These are phyloP conservation scores for Talaromyces pinophilus DNA, from an alignment of 2,329 filamentous ascomycete genomes.

Conservation along the genomic window DNA sequence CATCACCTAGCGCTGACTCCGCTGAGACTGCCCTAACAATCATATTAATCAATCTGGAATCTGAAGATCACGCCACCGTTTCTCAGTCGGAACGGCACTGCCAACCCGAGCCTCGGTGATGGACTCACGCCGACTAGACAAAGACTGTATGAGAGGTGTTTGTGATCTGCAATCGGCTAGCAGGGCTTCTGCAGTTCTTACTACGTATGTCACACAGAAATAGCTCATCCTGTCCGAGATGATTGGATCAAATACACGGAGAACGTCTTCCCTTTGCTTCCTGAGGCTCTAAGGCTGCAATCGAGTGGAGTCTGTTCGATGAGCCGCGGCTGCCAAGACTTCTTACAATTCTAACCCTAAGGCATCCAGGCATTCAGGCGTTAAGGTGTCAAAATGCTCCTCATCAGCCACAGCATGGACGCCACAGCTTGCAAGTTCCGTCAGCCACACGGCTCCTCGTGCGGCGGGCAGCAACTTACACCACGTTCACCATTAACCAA, in stretches of 20 bases:
- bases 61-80: slow-evolving; percentile 7
- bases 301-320: not conserved
- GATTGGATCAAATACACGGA: no score
- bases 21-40: not conserved
- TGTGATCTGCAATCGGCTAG: not conserved
- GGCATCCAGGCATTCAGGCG: not conserved
- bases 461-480: slow-evolving; percentile 21
- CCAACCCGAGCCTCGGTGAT: not conserved
- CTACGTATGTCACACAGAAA: not conserved
- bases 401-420: slow-evolving; percentile 5
- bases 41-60: not conserved
- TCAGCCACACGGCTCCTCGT: slow-evolving; percentile 12
- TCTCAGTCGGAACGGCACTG: not conserved
- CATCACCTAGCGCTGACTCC: not conserved
- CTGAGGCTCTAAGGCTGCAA: slow-evolving; percentile 15
- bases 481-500: slow-evolving; percentile 24
- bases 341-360: not conserved
- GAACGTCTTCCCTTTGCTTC: not conserved
- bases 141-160: not conserved
- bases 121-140: not conserved
- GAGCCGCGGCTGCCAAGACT: slow-evolving; percentile 3
- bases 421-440: slow-evolving; percentile 5
- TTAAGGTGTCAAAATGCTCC: not conserved
- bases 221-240: not conserved
- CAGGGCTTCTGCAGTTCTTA: not conserved